These are phyloP conservation scores for Fusarium goolgardi DNA, from an alignment of 2,329 filamentous ascomycete genomes.

Conservation along the genomic window DNA sequence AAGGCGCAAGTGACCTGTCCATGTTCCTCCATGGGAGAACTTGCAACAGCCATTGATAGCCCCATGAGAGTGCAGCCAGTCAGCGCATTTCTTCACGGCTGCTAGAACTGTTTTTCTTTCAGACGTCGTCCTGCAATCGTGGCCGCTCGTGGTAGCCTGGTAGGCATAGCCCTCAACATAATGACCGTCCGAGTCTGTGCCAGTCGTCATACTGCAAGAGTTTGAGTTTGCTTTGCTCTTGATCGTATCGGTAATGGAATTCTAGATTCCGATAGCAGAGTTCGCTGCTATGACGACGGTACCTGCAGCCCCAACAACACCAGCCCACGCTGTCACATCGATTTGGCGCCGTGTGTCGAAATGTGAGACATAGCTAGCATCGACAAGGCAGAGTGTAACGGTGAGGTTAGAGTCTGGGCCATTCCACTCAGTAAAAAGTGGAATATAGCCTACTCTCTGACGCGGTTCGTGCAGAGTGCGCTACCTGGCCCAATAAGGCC, in stretches of 20 bases:
- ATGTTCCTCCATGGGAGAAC: too few species aligned
- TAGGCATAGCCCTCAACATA: not conserved
- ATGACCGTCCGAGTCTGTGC: not conserved
- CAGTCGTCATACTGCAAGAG: not conserved
- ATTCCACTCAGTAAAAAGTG: not conserved
- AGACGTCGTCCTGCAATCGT: slow-evolving; percentile 1
- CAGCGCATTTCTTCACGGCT: too few species aligned
- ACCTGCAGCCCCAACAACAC: not conserved
- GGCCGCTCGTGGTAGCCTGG: not conserved
- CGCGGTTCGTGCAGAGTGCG: not conserved
- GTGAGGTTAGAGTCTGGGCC: not conserved
- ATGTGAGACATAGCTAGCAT: not conserved
- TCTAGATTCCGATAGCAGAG: not conserved
- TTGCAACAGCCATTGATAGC: too few species aligned
- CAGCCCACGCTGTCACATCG: not conserved
- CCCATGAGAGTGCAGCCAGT: too few species aligned
- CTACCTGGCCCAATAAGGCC: not conserved
- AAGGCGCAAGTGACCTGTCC: too few species aligned
- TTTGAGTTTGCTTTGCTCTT: not conserved
- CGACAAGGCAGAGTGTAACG: not conserved
- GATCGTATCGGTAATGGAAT: not conserved
- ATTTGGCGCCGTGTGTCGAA: not conserved
- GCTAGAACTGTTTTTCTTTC: not conserved
- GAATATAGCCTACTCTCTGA: not conserved
- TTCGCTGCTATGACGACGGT: not conserved